phyloP scores from a whole-genome alignment of 2,329 filamentous ascomycete species.

The Alternaria brassicae region DNA sequence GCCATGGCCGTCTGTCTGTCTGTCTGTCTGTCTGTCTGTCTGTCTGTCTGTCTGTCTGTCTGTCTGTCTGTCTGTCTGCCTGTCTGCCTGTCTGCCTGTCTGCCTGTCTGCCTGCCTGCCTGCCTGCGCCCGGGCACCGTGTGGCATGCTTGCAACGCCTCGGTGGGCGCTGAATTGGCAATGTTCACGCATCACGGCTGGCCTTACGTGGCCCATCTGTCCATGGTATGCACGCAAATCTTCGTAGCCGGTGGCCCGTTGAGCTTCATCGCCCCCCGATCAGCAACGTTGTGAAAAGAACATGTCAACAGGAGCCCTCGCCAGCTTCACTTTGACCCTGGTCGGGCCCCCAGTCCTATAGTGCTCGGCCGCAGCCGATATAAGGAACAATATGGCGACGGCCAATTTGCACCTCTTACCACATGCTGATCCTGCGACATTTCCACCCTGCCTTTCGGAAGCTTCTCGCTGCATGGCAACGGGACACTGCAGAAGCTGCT shows the following conservation, averaged over 20 bases:
- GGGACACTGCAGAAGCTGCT: slow-evolving; percentile 31
- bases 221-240: slow-evolving; percentile 2
- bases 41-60: too few species aligned
- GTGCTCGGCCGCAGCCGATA: slow-evolving; percentile 25
- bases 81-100: too few species aligned
- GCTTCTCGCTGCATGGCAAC: slow-evolving; percentile 34
- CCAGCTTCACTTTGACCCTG: slow-evolving; percentile 23
- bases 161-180: not conserved
- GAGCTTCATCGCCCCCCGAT: slow-evolving; percentile 10
- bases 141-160: not conserved
- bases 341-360: slow-evolving; percentile 16
- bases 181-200: not conserved
- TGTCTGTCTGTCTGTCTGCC: too few species aligned
- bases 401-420: slow-evolving; percentile 15
- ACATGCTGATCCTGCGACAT: slow-evolving; percentile 14
- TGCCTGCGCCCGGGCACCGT: not conserved
- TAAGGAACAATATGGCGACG: slow-evolving; percentile 17
- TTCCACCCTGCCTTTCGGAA: slow-evolving; percentile 25
- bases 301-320: slow-evolving; percentile 6
- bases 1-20: not conserved
- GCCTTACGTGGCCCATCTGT: slow-evolving; percentile 1
- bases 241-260: slow-evolving; percentile 27
- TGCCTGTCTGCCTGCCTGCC: too few species aligned
- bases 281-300: slow-evolving; percentile 7
- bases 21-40: too few species aligned